Conservation (phyloP, 1,284 basidiomycete genomes). For the Puccinia hordei region DNA sequence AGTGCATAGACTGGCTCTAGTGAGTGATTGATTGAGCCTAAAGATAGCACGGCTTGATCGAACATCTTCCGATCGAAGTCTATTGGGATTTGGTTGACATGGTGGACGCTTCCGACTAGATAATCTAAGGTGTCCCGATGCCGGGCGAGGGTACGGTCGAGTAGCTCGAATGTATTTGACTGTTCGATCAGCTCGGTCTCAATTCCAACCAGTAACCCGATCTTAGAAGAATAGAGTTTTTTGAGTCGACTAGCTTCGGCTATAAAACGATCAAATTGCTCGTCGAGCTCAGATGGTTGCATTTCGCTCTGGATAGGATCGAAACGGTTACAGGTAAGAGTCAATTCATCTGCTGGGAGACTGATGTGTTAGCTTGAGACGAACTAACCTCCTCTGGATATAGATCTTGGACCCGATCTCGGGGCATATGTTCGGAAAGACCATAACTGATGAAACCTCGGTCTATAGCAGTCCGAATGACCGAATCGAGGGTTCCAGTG, state of each 20-base stretch:
- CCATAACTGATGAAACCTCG: slow-evolving; percentile 82
- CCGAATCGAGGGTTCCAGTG: slow-evolving; percentile 72
- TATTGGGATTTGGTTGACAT: slow-evolving; percentile 82
- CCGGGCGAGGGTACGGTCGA: slow-evolving; percentile 62
- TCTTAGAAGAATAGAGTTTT: slow-evolving; percentile 65
- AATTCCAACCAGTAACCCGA: slow-evolving; percentile 80
- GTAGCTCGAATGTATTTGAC: slow-evolving; percentile 66
- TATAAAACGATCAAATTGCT: slow-evolving; percentile 72
- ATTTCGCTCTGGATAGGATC: slow-evolving; percentile 3
- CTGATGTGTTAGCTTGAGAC: slow-evolving; percentile 51
- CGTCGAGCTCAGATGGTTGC: slow-evolving; percentile 62
- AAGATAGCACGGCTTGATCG: slow-evolving; percentile 49
- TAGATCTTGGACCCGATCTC: slow-evolving; percentile 76
- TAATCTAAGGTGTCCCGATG: slow-evolving; percentile 74
- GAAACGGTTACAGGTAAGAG: background rate
- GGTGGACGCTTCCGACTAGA: slow-evolving; percentile 90
- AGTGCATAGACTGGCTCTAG: slow-evolving; percentile 57
- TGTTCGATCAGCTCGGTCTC: slow-evolving; percentile 87
- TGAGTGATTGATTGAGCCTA: slow-evolving; percentile 54
- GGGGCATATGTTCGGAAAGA: slow-evolving; percentile 90
- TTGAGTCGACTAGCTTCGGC: slow-evolving; percentile 76
- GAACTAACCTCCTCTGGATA: slow-evolving; percentile 89
- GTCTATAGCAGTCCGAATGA: slow-evolving; percentile 74
- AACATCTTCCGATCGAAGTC: slow-evolving; percentile 83
- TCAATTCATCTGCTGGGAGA: background rate